Conservation (phyloP, 495 filamentous ascomycete genomes). For the Aspergillus taichungensis region DNA sequence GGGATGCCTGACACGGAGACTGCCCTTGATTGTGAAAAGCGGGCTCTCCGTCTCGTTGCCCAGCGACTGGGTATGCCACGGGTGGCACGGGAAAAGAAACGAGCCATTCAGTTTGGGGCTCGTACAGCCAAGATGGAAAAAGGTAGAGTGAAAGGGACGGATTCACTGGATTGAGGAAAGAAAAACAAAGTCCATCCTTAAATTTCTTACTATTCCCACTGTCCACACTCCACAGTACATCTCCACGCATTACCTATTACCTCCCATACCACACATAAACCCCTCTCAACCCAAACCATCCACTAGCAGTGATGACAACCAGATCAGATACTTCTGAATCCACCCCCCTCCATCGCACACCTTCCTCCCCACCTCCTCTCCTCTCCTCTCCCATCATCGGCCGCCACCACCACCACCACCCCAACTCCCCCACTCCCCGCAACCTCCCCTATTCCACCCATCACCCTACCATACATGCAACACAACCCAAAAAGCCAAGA, state of each 20-base stretch:
- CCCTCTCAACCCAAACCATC: not conserved
- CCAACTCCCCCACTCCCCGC: slow-evolving; percentile 1
- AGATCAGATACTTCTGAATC: slow-evolving; percentile 46
- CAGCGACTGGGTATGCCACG: slow-evolving; percentile 57
- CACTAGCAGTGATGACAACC: slow-evolving; percentile 40
- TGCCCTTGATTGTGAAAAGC: slow-evolving; percentile 67
- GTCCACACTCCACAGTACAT: not conserved
- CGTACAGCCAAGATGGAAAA: slow-evolving; percentile 79
- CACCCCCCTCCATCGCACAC: slow-evolving; percentile 2
- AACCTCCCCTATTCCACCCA: not conserved
- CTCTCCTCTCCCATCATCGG: not conserved
- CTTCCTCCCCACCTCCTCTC: not conserved
- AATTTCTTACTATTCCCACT: not conserved
- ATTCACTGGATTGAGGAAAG: slow-evolving; percentile 28
- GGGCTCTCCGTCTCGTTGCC: slow-evolving; percentile 70
- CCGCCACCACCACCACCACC: not conserved
- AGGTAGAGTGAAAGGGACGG: slow-evolving; percentile 64
- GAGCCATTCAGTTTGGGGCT: slow-evolving; percentile 84
- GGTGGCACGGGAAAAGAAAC: slow-evolving; percentile 80
- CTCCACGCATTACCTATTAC: not conserved
- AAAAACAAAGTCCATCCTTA: not conserved
- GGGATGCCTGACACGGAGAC: slow-evolving; percentile 19
- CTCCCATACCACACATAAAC: not conserved
- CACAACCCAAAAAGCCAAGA: not conserved
- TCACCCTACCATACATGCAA: not conserved